Conservation (phyloP, 352 stramenopile genomes). For the Phytophthora colocasiae region DNA sequence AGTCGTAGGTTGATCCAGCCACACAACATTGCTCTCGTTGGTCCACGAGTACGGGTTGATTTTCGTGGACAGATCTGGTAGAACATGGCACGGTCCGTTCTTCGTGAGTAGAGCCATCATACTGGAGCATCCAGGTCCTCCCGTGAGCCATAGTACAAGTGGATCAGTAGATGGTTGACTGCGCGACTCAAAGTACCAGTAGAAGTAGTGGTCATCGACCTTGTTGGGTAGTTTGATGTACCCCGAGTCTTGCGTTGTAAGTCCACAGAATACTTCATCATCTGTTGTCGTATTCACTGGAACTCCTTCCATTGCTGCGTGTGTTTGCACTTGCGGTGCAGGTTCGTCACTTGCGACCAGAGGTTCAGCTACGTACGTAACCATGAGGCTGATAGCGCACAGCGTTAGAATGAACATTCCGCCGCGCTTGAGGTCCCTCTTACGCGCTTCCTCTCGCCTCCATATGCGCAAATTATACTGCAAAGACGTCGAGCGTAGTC, state of each 20-base stretch:
- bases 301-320: constrained; percentile 21
- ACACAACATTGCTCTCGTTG: constrained; percentile 66
- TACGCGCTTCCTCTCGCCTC: constrained; percentile 31
- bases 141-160: constrained; percentile 70
- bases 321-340: constrained; percentile 27
- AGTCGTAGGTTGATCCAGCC: constrained; percentile 68
- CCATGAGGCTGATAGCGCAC: constrained; percentile 28
- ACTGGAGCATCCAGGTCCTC: constrained; percentile 64
- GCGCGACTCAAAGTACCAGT: constrained; percentile 79
- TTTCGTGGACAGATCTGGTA: constrained; percentile 49
- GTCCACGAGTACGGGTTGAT: constrained; percentile 71
- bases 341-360: constrained; percentile 15
- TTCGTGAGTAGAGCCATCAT: constrained; percentile 64
- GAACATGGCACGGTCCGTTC: constrained; percentile 71
- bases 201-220: constrained; percentile 76
- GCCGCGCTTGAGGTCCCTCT: constrained; percentile 32
- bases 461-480: constrained; percentile 39
- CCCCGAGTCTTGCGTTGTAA: constrained; percentile 54
- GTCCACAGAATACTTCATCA: constrained; percentile 51
- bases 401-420: constrained; percentile 35
- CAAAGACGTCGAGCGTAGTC: constrained; percentile 30
- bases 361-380: constrained; percentile 28
- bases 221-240: constrained; percentile 75
- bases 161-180: constrained; percentile 51
- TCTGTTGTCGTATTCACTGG: constrained; percentile 20